Conservation (phyloP, 352 stramenopile species). For the Phytophthora vignae region DNA sequence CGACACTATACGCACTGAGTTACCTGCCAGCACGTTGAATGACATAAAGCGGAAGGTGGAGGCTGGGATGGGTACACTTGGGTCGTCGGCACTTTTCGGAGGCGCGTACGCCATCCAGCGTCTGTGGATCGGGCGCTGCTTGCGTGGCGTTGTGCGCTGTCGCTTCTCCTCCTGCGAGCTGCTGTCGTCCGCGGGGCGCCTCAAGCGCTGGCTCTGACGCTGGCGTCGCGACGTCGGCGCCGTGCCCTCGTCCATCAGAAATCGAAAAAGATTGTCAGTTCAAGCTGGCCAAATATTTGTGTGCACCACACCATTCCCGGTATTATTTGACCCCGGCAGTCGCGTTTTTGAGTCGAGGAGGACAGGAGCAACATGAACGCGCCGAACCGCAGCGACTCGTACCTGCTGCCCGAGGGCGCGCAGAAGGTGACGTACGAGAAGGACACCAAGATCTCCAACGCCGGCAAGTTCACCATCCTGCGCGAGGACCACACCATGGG, state of each 20-base stretch:
- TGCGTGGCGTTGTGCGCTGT: constrained; percentile 8
- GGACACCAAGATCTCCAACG: constrained; percentile 98
- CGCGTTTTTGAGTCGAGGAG: neutral
- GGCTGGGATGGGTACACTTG: constrained; percentile 24
- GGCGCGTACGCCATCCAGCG: constrained; percentile 64
- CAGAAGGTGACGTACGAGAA: constrained; percentile 95
- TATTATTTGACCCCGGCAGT: too few relatives aligned
- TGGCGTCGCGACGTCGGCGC: neutral
- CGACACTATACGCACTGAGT: too few relatives aligned
- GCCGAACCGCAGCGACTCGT: constrained; percentile 84
- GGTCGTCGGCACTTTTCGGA: constrained; percentile 30
- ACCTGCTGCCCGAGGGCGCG: constrained; percentile 84
- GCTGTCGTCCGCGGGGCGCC: neutral
- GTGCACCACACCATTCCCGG: neutral
- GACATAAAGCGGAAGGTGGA: constrained; percentile 71
- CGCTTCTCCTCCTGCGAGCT: constrained; percentile 18
- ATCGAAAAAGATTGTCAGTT: constrained; percentile 9
- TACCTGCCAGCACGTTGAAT: constrained; percentile 79
- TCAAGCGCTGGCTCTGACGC: constrained; percentile 13
- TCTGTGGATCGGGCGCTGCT: constrained; percentile 23
- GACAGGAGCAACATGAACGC: constrained; percentile 70
- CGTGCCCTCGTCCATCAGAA: constrained; percentile 26
- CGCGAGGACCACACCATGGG: constrained; percentile 99
- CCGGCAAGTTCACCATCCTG: constrained; percentile 97
- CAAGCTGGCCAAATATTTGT: neutral